Percentiles rank a stretch among this genome's conserved stretches.
Evolutionary conservation across 306 rosid species (phyloP).

Genomic region (Astragalus membranaceus): DNA sequence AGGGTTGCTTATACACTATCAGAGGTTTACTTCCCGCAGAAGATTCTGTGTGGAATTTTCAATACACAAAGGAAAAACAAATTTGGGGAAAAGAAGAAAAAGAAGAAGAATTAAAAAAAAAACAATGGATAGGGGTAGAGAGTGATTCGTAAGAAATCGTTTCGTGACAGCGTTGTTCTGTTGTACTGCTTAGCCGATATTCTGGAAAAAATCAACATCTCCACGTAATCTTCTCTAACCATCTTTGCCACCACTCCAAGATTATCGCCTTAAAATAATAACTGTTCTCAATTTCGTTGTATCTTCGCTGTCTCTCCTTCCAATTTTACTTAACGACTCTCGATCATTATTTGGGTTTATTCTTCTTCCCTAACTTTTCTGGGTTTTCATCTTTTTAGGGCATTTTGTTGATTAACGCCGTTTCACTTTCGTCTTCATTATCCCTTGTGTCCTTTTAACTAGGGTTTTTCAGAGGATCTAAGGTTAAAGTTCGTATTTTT

Average conservation of each 20-base stretch:
- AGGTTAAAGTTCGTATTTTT: slow-evolving; percentile 27
- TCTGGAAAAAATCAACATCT: slow-evolving; percentile 28
- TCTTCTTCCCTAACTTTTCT: not conserved
- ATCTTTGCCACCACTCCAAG: slow-evolving; percentile 7
- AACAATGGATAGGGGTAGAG: slow-evolving; percentile 1
- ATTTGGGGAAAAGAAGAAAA: not conserved
- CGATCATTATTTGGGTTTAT: slow-evolving; percentile 9
- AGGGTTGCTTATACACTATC: slow-evolving; percentile 21
- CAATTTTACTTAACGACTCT: too few relatives aligned
- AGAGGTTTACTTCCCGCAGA: slow-evolving; percentile 52
- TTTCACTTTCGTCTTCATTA: not conserved
- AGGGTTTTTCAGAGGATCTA: slow-evolving; percentile 38
- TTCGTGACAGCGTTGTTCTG: slow-evolving; percentile 43
- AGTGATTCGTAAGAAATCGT: slow-evolving; percentile 34
- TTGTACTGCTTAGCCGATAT: slow-evolving; percentile 16
- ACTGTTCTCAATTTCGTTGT: slow-evolving; percentile 1
- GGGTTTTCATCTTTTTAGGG: slow-evolving; percentile 24
- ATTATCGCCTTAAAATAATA: slow-evolving; percentile 15
- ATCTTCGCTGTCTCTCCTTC: slow-evolving; percentile 1
- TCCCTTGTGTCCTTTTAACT: too few relatives aligned
- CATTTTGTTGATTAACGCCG: slow-evolving; percentile 21
- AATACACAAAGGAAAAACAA: not conserved
- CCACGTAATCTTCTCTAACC: slow-evolving; percentile 49
- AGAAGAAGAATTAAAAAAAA: not conserved
- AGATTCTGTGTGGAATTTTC: slow-evolving; percentile 37